These are phyloP conservation scores for Cercospora sp. DNA, from an alignment of 2,329 filamentous ascomycete genomes.

Conservation along the genomic window DNA sequence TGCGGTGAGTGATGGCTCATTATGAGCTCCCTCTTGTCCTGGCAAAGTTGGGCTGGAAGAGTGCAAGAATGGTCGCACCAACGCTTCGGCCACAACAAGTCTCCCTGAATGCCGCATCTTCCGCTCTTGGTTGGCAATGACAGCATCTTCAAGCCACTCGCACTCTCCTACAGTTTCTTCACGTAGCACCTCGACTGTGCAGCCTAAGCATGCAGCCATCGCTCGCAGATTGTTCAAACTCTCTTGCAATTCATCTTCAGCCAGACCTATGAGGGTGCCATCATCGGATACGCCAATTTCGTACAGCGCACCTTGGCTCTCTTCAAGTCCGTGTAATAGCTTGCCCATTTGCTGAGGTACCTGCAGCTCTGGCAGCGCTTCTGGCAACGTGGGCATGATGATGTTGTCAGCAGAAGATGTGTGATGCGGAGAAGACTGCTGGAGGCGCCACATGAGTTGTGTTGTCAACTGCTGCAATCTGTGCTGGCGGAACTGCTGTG, in stretches of 20 bases:
- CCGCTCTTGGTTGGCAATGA: conserved; percentile 25
- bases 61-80: conserved; percentile 69
- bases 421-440: conserved; percentile 92
- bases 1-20: conserved; percentile 9
- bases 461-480: conserved; percentile 90
- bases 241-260: conserved; percentile 88
- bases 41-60: conserved; percentile 25
- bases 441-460: conserved; percentile 88
- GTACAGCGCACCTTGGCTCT: conserved; percentile 89
- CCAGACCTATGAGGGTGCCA: conserved; percentile 83
- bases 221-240: conserved; percentile 79
- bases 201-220: conserved; percentile 93
- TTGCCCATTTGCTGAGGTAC: conserved; percentile 55
- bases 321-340: conserved; percentile 75
- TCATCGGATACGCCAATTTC: conserved; percentile 97
- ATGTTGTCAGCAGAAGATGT: conserved; percentile 74
- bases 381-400: conserved; percentile 72
- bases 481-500: conserved; percentile 73
- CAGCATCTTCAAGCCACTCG: conserved; percentile 62
- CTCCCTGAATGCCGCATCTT: conserved; percentile 51
- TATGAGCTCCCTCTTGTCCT: conserved; percentile 7
- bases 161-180: conserved; percentile 84
- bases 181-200: conserved; percentile 76
- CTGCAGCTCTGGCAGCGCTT: conserved; percentile 63
- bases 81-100: conserved; percentile 85